phyloP scores from a whole-genome alignment of 768 basidiomycete genomes.

The Pulveroboletus sp. region DNA sequence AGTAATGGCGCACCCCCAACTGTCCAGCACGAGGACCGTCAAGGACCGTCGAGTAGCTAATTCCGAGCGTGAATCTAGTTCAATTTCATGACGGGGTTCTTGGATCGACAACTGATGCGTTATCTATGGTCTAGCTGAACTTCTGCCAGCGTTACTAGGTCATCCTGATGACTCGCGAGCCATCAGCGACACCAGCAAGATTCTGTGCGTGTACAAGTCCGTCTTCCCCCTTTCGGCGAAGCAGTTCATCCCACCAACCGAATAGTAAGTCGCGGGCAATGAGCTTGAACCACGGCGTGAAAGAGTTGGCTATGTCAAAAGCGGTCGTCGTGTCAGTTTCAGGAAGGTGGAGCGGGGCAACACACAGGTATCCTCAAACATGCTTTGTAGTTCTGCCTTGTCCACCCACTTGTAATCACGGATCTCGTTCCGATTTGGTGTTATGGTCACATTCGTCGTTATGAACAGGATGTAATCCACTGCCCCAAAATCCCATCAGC shows the following conservation, averaged over 20 bases:
- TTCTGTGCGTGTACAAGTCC: slow-evolving; percentile 55
- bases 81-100: too few relatives aligned
- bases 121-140: neutral
- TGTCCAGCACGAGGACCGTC: too few relatives aligned
- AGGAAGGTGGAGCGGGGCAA: slow-evolving; percentile 1
- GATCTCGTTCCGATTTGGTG: slow-evolving; percentile 87
- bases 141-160: slow-evolving; percentile 27
- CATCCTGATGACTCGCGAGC: slow-evolving; percentile 73
- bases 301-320: slow-evolving; percentile 63
- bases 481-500: slow-evolving; percentile 33
- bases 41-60: too few relatives aligned
- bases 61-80: too few relatives aligned
- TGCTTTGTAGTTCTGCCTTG: slow-evolving; percentile 83
- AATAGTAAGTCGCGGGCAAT: slow-evolving; percentile 96
- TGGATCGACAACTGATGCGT: too few relatives aligned
- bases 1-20: too few relatives aligned
- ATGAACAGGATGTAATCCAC: slow-evolving; percentile 98
- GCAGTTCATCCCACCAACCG: slow-evolving; percentile 96
- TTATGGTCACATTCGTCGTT: slow-evolving; percentile 82
- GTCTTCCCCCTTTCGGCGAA: slow-evolving; percentile 52
- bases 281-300: slow-evolving; percentile 99
- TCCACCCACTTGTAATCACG: slow-evolving; percentile 87
- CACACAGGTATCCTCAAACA: slow-evolving; percentile 83
- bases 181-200: slow-evolving; percentile 61
- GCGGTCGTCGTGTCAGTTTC: neutral